These are phyloP conservation scores for Hypoxylon sp. DNA, from an alignment of 2,329 filamentous ascomycete genomes.

Conservation along the genomic window DNA sequence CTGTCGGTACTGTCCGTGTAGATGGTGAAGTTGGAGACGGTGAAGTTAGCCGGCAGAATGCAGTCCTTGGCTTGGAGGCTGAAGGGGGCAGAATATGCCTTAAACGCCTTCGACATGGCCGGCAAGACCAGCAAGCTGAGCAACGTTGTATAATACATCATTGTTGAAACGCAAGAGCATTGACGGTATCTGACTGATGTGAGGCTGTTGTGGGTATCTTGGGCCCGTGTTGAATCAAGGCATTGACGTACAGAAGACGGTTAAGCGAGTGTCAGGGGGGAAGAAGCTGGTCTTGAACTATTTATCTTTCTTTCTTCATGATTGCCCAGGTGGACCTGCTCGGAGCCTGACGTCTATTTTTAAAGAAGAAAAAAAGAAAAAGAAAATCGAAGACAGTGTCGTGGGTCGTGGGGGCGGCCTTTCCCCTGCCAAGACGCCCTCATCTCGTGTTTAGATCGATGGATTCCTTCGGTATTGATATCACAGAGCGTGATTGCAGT, in stretches of 20 bases:
- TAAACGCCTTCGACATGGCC: constrained; percentile 37
- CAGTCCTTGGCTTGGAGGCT: constrained; percentile 36
- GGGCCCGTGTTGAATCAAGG: background rate
- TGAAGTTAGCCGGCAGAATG: constrained; percentile 38
- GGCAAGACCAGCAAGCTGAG: constrained; percentile 37
- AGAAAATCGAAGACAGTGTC: constrained; percentile 4
- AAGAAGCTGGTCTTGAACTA: background rate
- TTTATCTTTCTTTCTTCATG: background rate
- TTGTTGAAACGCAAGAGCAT: constrained; percentile 2
- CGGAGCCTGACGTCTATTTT: constrained; percentile 6
- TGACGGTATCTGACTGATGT: background rate
- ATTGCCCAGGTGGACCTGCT: constrained; percentile 6
- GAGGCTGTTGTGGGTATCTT: background rate
- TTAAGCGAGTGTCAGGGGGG: background rate
- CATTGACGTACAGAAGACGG: background rate
- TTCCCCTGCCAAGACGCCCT: constrained; percentile 37
- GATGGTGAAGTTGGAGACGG: constrained; percentile 39
- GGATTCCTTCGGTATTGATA: constrained; percentile 18
- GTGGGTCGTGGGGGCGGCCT: background rate
- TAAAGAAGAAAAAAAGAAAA: too few species aligned
- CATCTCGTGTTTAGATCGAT: constrained; percentile 15
- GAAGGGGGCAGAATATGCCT: constrained; percentile 39
- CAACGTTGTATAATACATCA: constrained; percentile 36
- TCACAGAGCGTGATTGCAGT: constrained; percentile 31
- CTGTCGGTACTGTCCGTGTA: constrained; percentile 34